phyloP scores from a whole-genome alignment of 768 basidiomycete genomes.

The Termitomyces bulborhizus region DNA sequence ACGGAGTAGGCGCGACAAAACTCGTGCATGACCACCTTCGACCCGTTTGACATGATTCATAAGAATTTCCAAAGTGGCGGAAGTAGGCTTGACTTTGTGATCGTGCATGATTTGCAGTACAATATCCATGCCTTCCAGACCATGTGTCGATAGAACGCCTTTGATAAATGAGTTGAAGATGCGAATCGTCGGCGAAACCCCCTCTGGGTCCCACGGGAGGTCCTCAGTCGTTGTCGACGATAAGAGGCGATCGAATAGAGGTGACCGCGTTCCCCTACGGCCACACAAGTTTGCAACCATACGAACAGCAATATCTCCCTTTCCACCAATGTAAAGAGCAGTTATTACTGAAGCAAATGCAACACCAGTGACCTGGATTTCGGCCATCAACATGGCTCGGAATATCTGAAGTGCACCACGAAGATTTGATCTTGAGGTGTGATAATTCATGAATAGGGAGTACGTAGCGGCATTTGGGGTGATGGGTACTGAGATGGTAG shows the following conservation, averaged over 20 bases:
- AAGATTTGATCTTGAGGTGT: slow-evolving; percentile 38
- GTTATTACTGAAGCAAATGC: slow-evolving; percentile 50
- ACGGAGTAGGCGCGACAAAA: slow-evolving; percentile 42
- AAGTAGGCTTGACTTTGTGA: slow-evolving; percentile 44
- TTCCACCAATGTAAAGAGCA: slow-evolving; percentile 43
- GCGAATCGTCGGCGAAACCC: slow-evolving; percentile 31
- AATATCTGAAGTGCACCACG: slow-evolving; percentile 39
- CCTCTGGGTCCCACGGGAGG: slow-evolving; percentile 24
- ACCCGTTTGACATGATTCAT: slow-evolving; percentile 42
- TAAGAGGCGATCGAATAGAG: slow-evolving; percentile 20
- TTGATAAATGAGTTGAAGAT: slow-evolving; percentile 60
- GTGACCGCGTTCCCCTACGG: slow-evolving; percentile 19
- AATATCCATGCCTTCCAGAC: slow-evolving; percentile 38
- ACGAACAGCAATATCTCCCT: slow-evolving; percentile 43
- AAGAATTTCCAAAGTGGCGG: slow-evolving; percentile 49
- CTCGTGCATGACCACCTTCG: slow-evolving; percentile 36
- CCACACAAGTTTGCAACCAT: slow-evolving; percentile 44
- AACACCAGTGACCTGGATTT: slow-evolving; percentile 38
- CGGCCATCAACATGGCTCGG: slow-evolving; percentile 36
- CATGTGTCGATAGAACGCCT: slow-evolving; percentile 41
- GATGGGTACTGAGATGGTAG: slow-evolving; percentile 15
- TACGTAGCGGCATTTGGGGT: slow-evolving; percentile 55
- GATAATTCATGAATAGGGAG: slow-evolving; percentile 53
- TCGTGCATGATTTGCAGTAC: slow-evolving; percentile 53
- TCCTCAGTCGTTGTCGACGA: slow-evolving; percentile 11